Evolutionary conservation across 257 asterid species (phyloP).

Genomic region (Gentiana dahurica): DNA sequence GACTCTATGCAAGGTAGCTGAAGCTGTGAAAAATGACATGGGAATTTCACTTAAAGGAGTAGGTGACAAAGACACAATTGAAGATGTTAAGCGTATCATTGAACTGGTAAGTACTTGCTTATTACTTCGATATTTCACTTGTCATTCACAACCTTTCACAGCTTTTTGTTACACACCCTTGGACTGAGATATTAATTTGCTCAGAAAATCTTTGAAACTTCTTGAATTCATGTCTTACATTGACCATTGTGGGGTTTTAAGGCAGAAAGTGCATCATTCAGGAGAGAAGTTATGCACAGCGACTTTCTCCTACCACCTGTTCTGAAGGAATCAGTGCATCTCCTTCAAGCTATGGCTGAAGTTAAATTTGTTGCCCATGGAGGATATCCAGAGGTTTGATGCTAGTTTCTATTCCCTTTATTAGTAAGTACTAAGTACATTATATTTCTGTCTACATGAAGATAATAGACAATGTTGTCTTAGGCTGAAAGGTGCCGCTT

Average conservation of each 20-base stretch:
- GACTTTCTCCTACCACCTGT: conserved; percentile 83
- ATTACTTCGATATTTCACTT: conserved; percentile 3
- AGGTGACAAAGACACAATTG: conserved; percentile 45
- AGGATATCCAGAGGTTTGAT: conserved; percentile 89
- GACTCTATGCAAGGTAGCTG: conserved; percentile 33
- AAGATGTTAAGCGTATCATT: conserved; percentile 58
- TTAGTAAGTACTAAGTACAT: conserved; percentile 1
- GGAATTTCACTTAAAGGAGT: conserved; percentile 39
- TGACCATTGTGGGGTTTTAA: conserved; percentile 13
- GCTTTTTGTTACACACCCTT: neutral
- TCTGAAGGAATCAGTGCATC: conserved; percentile 53
- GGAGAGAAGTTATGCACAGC: conserved; percentile 68
- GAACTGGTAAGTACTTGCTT: conserved; percentile 51
- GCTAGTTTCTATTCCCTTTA: neutral
- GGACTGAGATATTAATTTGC: neutral
- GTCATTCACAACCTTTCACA: neutral
- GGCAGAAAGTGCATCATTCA: conserved; percentile 74
- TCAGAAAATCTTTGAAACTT: conserved; percentile 1
- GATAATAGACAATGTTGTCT: conserved; percentile 3
- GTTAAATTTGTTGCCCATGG: conserved; percentile 65
- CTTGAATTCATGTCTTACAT: neutral
- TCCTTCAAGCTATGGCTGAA: conserved; percentile 48
- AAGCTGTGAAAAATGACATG: conserved; percentile 47
- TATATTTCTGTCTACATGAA: conserved; percentile 4
- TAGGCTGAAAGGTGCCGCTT: conserved; percentile 96